These are phyloP conservation scores for Babesia bigemina DNA, from an alignment of 169 alveolate species.

Conservation along the genomic window DNA sequence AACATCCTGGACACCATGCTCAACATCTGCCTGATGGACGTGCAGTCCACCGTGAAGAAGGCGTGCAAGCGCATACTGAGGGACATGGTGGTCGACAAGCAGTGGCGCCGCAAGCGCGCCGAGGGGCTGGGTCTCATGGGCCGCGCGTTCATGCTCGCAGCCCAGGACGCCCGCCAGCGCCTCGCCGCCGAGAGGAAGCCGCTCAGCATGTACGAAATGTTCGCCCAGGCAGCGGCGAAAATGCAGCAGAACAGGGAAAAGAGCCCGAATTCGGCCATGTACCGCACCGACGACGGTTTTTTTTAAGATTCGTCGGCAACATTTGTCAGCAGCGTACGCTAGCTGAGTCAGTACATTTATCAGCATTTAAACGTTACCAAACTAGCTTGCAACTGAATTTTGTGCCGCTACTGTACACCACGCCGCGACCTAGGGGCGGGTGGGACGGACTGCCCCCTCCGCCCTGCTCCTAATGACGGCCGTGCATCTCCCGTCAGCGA, in stretches of 20 bases:
- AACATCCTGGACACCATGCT: conserved; percentile 85
- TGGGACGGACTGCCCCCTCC: too few relatives aligned
- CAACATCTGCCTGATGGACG: conserved; percentile 85
- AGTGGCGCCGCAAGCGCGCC: conserved; percentile 83
- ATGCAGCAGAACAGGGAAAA: neutral
- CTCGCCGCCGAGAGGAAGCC: conserved; percentile 20
- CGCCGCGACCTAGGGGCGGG: too few relatives aligned
- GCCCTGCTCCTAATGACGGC: too few relatives aligned
- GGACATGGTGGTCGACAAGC: conserved; percentile 86
- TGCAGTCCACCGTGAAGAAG: conserved; percentile 84
- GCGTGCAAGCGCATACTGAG: conserved; percentile 84
- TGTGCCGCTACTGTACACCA: too few relatives aligned
- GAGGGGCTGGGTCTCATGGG: conserved; percentile 85
- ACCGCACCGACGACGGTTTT: conserved; percentile 37
- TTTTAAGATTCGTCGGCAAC: neutral
- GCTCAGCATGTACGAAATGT: conserved; percentile 28
- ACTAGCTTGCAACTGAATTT: too few relatives aligned
- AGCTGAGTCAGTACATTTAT: neutral
- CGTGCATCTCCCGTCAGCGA: too few relatives aligned
- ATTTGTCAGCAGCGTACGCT: neutral
- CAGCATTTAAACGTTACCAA: neutral
- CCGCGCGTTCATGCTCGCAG: conserved; percentile 78
- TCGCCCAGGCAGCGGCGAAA: conserved; percentile 29
- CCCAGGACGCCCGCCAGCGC: conserved; percentile 47
- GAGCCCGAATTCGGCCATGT: neutral